Conservation (phyloP, 2,329 filamentous ascomycete genomes). For the Cryphonectria naterciae region DNA sequence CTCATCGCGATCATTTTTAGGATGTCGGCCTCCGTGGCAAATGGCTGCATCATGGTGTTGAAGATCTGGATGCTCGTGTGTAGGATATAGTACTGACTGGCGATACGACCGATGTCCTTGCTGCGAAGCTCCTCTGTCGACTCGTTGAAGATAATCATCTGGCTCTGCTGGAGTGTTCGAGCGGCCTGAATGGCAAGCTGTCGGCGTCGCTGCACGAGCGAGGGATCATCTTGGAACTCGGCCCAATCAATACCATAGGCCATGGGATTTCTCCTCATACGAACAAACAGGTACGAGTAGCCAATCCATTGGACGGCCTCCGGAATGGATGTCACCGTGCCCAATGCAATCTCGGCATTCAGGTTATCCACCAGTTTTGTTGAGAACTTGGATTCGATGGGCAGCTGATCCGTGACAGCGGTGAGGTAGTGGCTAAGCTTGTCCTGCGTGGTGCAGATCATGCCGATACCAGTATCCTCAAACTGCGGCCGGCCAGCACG, state of each 20-base stretch:
- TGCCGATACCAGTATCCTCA: constrained; percentile 95
- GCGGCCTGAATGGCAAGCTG: constrained; percentile 89
- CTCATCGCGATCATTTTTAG: constrained; percentile 97
- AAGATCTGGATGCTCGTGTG: constrained; percentile 95
- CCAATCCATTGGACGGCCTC: constrained; percentile 98
- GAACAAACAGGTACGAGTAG: constrained; percentile 95
- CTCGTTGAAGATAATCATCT: constrained; percentile 99
- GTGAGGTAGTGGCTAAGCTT: constrained; percentile 89
- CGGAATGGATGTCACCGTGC: constrained; percentile 90
- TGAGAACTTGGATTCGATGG: constrained; percentile 96
- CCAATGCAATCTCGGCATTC: constrained; percentile 91
- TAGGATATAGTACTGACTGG: constrained; percentile 94
- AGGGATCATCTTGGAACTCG: constrained; percentile 86
- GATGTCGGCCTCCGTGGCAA: constrained; percentile 87
- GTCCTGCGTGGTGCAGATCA: constrained; percentile 96
- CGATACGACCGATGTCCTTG: constrained; percentile 95
- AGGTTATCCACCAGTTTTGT: constrained; percentile 93
- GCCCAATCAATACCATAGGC: constrained; percentile 95
- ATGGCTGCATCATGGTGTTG: constrained; percentile 89
- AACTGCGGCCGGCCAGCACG: constrained; percentile 97
- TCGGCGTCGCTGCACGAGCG: constrained; percentile 81
- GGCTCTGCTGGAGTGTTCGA: constrained; percentile 82
- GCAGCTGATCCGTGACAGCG: constrained; percentile 92
- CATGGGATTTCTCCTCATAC: constrained; percentile 90
- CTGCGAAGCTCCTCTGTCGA: constrained; percentile 87